These are phyloP conservation scores for Inonotus obliquus DNA, from an alignment of 1,284 basidiomycete genomes.

Conservation along the genomic window DNA sequence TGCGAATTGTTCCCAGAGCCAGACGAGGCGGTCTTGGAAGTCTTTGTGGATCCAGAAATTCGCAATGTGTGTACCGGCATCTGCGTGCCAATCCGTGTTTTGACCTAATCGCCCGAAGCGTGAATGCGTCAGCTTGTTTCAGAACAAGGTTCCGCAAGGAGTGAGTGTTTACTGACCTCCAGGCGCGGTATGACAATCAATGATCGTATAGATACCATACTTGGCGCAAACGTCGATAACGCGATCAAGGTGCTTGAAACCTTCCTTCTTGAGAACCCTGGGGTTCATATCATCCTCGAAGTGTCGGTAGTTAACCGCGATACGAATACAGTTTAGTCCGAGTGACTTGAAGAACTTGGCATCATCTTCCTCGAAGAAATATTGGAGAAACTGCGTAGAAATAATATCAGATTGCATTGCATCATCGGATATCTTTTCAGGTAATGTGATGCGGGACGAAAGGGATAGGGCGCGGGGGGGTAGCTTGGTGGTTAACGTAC, in stretches of 20 bases:
- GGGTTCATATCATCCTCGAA: slow-evolving; percentile 32
- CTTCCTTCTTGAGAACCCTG: slow-evolving; percentile 25
- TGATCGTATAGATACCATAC: slow-evolving; percentile 31
- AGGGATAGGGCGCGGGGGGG: neutral
- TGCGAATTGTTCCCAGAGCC: slow-evolving; percentile 39
- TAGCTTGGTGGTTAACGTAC: slow-evolving; percentile 23
- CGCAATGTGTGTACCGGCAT: slow-evolving; percentile 25
- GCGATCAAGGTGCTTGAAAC: slow-evolving; percentile 33
- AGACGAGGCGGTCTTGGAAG: slow-evolving; percentile 40
- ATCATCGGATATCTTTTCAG: neutral
- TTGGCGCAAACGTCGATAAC: slow-evolving; percentile 31
- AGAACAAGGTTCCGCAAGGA: neutral
- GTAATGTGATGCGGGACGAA: no score
- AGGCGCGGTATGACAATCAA: slow-evolving; percentile 30
- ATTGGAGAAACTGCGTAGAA: slow-evolving; percentile 32
- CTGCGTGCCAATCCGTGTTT: slow-evolving; percentile 27
- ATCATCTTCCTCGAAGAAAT: slow-evolving; percentile 38
- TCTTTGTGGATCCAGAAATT: slow-evolving; percentile 41
- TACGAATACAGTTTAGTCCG: slow-evolving; percentile 36
- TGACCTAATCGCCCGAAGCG: slow-evolving; percentile 12
- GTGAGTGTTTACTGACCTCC: slow-evolving; percentile 20
- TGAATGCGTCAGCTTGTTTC: neutral
- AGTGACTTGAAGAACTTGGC: slow-evolving; percentile 35
- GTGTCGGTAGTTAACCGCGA: slow-evolving; percentile 31
- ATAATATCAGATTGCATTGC: neutral